phyloP scores from a whole-genome alignment of 2,329 filamentous ascomycete genomes.

The Paraconiothyrium brasiliense region DNA sequence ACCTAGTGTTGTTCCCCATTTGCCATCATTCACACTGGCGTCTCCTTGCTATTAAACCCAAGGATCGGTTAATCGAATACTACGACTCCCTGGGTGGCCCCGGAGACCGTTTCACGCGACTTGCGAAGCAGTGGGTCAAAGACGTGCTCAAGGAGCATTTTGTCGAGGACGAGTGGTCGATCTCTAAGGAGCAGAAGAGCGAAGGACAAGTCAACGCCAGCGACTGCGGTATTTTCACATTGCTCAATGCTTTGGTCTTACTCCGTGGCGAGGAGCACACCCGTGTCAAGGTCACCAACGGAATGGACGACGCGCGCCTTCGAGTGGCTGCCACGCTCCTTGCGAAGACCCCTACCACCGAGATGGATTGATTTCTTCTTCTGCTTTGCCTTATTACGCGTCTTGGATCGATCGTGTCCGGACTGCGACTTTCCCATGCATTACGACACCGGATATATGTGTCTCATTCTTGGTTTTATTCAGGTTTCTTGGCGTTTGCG shows the following conservation, averaged over 20 bases:
- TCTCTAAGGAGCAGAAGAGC: conserved; percentile 58
- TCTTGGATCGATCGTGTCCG: too few relatives aligned
- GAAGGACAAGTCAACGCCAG: conserved; percentile 70
- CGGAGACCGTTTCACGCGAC: conserved; percentile 45
- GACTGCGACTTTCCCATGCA: too few relatives aligned
- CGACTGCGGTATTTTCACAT: conserved; percentile 81
- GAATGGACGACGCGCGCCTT: conserved; percentile 69
- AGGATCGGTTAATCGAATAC: conserved; percentile 69
- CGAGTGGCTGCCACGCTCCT: conserved; percentile 72
- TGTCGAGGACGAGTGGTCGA: conserved; percentile 67
- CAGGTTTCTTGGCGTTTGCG: too few relatives aligned
- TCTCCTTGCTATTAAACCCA: conserved; percentile 71
- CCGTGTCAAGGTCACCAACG: conserved; percentile 58
- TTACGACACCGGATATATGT: too few relatives aligned
- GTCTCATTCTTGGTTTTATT: too few relatives aligned
- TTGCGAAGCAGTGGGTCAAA: conserved; percentile 63
- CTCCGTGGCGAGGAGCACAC: conserved; percentile 51
- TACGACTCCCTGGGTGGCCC: conserved; percentile 70
- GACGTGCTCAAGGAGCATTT: conserved; percentile 67
- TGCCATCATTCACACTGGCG: conserved; percentile 75
- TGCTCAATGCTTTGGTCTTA: conserved; percentile 74
- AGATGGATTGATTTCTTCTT: conserved; percentile 32
- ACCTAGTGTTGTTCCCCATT: conserved; percentile 76
- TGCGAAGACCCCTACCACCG: conserved; percentile 56
- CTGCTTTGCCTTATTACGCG: too few relatives aligned